Evolutionary conservation across 2,329 filamentous ascomycete species (phyloP).

Genomic region (Cladobotryum mycophilum): DNA sequence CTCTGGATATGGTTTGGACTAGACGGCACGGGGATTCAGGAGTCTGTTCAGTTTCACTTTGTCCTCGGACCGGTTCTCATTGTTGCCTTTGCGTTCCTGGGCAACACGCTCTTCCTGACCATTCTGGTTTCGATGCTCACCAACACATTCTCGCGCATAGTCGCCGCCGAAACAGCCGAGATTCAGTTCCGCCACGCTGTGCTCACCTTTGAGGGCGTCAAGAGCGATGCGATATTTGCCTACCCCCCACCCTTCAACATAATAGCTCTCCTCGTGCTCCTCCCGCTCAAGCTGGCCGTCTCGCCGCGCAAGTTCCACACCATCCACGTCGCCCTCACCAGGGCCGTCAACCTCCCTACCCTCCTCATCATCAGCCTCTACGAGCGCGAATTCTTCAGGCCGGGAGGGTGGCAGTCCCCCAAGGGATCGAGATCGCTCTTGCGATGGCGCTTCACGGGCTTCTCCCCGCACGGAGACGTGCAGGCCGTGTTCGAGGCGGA

Average conservation of each 20-base stretch:
- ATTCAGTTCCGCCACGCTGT: constrained; percentile 67
- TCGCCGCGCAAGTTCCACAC: constrained; percentile 62
- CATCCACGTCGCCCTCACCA: constrained; percentile 60
- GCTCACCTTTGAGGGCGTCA: constrained; percentile 67
- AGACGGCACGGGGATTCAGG: constrained; percentile 52
- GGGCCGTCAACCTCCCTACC: constrained; percentile 56
- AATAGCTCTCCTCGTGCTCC: constrained; percentile 53
- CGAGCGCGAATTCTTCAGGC: constrained; percentile 39
- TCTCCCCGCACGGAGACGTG: constrained; percentile 53
- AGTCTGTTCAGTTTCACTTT: constrained; percentile 54
- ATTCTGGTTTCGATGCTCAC: constrained; percentile 68
- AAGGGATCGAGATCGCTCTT: constrained; percentile 17
- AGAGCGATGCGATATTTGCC: constrained; percentile 63
- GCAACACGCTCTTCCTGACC: constrained; percentile 68
- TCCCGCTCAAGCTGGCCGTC: constrained; percentile 59
- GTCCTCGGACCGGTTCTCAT: constrained; percentile 63
- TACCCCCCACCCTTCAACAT: constrained; percentile 68
- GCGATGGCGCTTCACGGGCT: constrained; percentile 40
- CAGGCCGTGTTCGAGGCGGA: constrained; percentile 52
- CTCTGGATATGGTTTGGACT: constrained; percentile 76
- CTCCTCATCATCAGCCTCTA: constrained; percentile 55
- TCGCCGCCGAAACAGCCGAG: constrained; percentile 62
- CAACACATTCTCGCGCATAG: constrained; percentile 65
- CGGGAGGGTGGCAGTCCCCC: constrained; percentile 35
- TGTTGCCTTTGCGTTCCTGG: constrained; percentile 66